Percentiles rank a stretch among this genome's conserved stretches.
phyloP scores from a whole-genome alignment of 2,329 filamentous ascomycete genomes.

The Epichloe scottii region DNA sequence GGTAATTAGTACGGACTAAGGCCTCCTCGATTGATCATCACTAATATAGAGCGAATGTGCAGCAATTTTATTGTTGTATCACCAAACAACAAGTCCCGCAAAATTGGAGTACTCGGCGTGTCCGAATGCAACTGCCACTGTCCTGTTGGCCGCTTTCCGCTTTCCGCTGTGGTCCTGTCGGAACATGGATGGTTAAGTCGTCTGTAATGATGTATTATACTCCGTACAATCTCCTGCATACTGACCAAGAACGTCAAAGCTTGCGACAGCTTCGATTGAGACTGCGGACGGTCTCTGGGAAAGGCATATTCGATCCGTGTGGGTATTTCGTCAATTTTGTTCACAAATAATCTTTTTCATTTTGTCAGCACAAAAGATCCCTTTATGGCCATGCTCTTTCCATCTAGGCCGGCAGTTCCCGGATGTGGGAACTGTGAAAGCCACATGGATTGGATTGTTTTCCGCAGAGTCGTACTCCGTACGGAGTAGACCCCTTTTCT shows the following conservation, averaged over 20 bases:
- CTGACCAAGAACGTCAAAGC: too few species aligned
- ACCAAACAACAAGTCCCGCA: too few species aligned
- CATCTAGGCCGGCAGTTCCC: conserved; percentile 5
- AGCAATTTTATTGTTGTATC: too few species aligned
- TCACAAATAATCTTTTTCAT: not conserved
- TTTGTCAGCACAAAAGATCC: conserved; percentile 11
- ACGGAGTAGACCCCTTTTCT: not conserved
- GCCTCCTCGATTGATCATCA: too few species aligned
- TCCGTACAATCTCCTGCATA: too few species aligned
- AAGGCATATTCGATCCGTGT: too few species aligned
- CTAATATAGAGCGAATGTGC: too few species aligned
- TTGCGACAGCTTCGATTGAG: too few species aligned
- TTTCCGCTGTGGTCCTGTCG: not conserved
- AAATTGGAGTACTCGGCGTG: not conserved
- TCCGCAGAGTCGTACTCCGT: not conserved
- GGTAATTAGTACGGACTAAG: too few species aligned
- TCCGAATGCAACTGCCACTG: not conserved
- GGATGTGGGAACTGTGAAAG: not conserved
- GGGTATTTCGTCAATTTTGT: not conserved
- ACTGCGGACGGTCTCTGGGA: too few species aligned
- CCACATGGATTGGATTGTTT: not conserved
- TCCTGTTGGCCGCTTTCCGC: not conserved
- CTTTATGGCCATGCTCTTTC: not conserved
- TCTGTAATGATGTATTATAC: too few species aligned
- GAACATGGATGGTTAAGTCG: not conserved